Conservation (phyloP, 345 rosid species). For the Turritis glabra region DNA sequence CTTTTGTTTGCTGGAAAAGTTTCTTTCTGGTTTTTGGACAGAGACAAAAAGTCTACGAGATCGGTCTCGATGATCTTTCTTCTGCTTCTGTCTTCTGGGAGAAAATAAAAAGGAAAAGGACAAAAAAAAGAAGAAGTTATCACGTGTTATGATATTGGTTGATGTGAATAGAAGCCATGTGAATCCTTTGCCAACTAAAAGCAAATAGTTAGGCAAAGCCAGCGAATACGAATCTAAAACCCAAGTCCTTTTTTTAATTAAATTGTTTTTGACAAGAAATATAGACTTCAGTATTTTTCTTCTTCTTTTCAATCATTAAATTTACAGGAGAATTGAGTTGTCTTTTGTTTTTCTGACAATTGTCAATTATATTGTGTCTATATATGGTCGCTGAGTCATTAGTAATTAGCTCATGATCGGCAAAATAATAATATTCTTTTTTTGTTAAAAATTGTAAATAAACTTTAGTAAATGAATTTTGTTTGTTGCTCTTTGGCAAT, state of each 20-base stretch:
- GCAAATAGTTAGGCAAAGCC: slow-evolving; percentile 33
- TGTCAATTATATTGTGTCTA: slow-evolving; percentile 16
- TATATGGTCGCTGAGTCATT: slow-evolving; percentile 26
- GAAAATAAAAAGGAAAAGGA: not conserved
- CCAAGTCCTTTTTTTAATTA: not conserved
- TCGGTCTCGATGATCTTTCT: slow-evolving; percentile 30
- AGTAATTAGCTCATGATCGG: slow-evolving; percentile 2
- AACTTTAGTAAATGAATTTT: not conserved
- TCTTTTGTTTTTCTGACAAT: slow-evolving; percentile 11
- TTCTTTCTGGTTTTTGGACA: slow-evolving; percentile 23
- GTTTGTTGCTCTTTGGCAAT: not conserved
- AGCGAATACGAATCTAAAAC: slow-evolving; percentile 34
- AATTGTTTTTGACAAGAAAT: not conserved
- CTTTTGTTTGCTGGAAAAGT: not conserved
- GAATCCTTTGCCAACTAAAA: slow-evolving; percentile 41
- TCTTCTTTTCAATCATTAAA: not conserved
- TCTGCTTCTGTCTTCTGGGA: slow-evolving; percentile 21
- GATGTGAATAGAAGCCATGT: slow-evolving; percentile 38
- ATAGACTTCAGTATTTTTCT: not conserved
- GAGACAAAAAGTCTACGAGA: slow-evolving; percentile 33
- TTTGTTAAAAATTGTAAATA: not conserved
- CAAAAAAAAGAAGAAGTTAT: slow-evolving; percentile 4
- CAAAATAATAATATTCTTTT: not conserved
- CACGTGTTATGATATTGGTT: slow-evolving; percentile 33
- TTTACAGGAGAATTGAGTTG: slow-evolving; percentile 36